Evolutionary conservation across 345 rosid genomes (phyloP), one percentile per base, ranked within the genome.

Genomic region (Cochlearia excelsa): DNA sequence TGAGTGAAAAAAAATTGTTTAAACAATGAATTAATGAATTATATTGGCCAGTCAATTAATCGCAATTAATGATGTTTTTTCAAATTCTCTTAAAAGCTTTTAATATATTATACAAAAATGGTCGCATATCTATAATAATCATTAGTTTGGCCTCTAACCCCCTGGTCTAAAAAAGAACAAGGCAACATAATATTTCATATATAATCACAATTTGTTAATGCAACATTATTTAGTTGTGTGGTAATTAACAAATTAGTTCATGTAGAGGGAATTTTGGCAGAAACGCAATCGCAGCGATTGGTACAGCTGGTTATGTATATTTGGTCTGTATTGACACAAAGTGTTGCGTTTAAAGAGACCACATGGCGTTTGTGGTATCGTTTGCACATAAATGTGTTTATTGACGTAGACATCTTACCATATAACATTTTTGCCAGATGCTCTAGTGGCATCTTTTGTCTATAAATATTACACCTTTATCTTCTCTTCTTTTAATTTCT

Each of bases 261-360:
- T 34, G 37, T 3, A 34, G 50, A 57, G 38, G 3, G 31, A 16
- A 40, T 26, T 42, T 43, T 49, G 39, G 59, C 30, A 4, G 31
- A 41, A 61, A 69, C 46, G 63, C 68, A 64, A 38, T 10, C 30
- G 68, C 46, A 46, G 16, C 54, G 67, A 53, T 27, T 47, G 54
- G 52, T 54, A 61, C 52, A 69, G 73, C 68, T 69, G 63, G 68
- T 62, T 39, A 46, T 0, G 23, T 16, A 16, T 16, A 16, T 61
- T 61, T 55, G 67, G 46, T 47, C 54, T 34, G 57, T 47, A 54
- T 61, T 61, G 62, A 69, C 33, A 61, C 63, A 49, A 48, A 69
- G 52, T 57, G 68, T 69, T 69, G 74, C 63, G 74, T 54, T 62
- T 62, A 6, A 55, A 62, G 68, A 62, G 74, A 69, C 74, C 74